Conservation (phyloP, 2,329 filamentous ascomycete genomes). For the Penicillium sp. region DNA sequence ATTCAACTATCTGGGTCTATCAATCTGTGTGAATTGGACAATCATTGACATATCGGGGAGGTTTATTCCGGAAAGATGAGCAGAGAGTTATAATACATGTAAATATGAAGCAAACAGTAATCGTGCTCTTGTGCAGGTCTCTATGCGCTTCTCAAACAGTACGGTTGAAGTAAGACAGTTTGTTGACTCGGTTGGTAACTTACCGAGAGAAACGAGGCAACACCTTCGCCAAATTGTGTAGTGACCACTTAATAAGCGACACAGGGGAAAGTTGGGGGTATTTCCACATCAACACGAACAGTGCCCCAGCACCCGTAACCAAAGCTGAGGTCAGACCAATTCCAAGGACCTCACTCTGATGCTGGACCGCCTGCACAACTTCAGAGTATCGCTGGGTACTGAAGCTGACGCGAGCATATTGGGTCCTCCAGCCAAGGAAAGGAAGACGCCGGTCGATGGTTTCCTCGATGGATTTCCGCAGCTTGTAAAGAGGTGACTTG, state of each 20-base stretch:
- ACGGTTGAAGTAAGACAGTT: neutral
- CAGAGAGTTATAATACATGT: neutral
- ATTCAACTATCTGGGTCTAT: no score
- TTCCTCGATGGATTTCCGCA: constrained; percentile 87
- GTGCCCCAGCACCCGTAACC: constrained; percentile 28
- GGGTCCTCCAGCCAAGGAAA: constrained; percentile 79
- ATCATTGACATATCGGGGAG: neutral
- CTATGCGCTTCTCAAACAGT: neutral
- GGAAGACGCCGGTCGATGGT: constrained; percentile 73
- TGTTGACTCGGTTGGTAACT: neutral
- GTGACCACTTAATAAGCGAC: constrained; percentile 13
- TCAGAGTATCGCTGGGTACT: constrained; percentile 88
- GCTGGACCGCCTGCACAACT: constrained; percentile 66
- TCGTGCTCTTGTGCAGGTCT: neutral
- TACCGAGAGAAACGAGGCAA: constrained; percentile 8
- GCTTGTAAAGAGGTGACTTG: constrained; percentile 69
- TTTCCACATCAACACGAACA: constrained; percentile 33
- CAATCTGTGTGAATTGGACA: no score
- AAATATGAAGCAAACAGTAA: neutral
- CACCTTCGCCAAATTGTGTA: constrained; percentile 14
- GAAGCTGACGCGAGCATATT: constrained; percentile 90
- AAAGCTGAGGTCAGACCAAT: constrained; percentile 30
- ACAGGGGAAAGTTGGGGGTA: constrained; percentile 24
- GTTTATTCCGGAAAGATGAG: neutral
- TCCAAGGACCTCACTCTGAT: constrained; percentile 64